Base-by-base conservation (phyloP, 2,329 filamentous ascomycete genomes). In the Diplocarpon rosae region DNA sequence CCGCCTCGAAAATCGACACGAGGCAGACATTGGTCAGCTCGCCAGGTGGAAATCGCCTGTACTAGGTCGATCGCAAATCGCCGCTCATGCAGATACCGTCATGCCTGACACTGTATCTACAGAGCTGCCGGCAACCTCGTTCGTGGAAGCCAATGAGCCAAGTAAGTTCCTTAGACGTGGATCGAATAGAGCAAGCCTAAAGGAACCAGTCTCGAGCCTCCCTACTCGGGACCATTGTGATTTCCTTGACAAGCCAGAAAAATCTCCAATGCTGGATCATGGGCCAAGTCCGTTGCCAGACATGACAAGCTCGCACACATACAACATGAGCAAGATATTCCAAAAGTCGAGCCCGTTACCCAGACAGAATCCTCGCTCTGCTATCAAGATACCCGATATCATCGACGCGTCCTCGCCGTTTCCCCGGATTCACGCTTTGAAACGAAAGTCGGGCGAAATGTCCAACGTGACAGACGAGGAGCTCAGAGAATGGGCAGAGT, bases 361-460 rank as follows among this genome's bases (percentile, higher is more conserved):
- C 10, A 20, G 29, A 28, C 27, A 13, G 20, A 47, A 50, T 32
- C 31, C 45, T 45, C 52, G 58, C 10, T 58, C 54, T 27, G 49
- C 48, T 30, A 47, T 59, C 13, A 58, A 56, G 35, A 60, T 61
- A 29, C 42, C 53, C 30, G 58, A 61, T 34, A 57, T 61, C 33
- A 57, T 61, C 27, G 57, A 59, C 9, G 43, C 31, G 12, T 45
- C 51, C 29, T 37, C 49, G 13, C 37, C 42, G 12, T 40, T 34
- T 10, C 36, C 37, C 17, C 16, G 35, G 28, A 13, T 35, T 27
- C 47, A 34, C 10, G 45, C 37, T 29, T 36, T 45, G 11, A 62
- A 62, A 43, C 52, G 60, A 14, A 62, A 62, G 39, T 54, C 55
- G 3, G 52, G 53, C 14, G 54, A 56, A 12, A 62, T 62, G 29